phyloP scores from a whole-genome alignment of 352 stramenopile species.

The Phytophthora cryptogea region DNA sequence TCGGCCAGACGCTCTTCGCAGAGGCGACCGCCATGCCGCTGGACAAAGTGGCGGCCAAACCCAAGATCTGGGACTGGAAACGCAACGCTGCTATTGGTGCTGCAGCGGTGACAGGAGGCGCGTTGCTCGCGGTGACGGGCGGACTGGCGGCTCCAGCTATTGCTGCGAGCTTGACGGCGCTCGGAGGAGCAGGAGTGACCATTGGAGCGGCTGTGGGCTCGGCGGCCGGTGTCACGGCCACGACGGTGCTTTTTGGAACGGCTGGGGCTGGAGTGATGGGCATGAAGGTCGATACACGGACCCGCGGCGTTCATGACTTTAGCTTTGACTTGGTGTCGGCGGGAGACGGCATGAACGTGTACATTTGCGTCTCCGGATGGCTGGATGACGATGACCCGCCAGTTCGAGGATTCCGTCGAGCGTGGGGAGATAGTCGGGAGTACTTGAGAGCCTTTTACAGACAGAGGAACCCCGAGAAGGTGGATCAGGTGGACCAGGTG shows the following conservation, averaged over 20 bases:
- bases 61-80: slow-evolving; percentile 79
- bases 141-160: slow-evolving; percentile 68
- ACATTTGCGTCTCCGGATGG: slow-evolving; percentile 87
- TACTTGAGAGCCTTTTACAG: slow-evolving; percentile 81
- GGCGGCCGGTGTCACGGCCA: slow-evolving; percentile 60
- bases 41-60: slow-evolving; percentile 60
- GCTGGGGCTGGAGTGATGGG: slow-evolving; percentile 77
- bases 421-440: slow-evolving; percentile 81
- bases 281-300: slow-evolving; percentile 80
- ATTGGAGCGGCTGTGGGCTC: slow-evolving; percentile 69
- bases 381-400: slow-evolving; percentile 77
- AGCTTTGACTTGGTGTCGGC: slow-evolving; percentile 81
- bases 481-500: slow-evolving; percentile 80
- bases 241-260: slow-evolving; percentile 82
- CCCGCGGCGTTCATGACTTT: slow-evolving; percentile 78
- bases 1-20: slow-evolving; percentile 70
- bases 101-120: slow-evolving; percentile 69
- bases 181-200: slow-evolving; percentile 65
- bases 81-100: slow-evolving; percentile 74
- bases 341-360: slow-evolving; percentile 87
- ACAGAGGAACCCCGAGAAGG: slow-evolving; percentile 68
- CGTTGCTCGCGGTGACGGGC: slow-evolving; percentile 74
- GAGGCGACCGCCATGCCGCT: slow-evolving; percentile 78
- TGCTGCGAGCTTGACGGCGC: slow-evolving; percentile 53
- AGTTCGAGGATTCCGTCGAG: slow-evolving; percentile 58